Evolutionary conservation across 2,329 filamentous ascomycete genomes (phyloP).

Genomic region (Pseudocercospora eumusae): DNA sequence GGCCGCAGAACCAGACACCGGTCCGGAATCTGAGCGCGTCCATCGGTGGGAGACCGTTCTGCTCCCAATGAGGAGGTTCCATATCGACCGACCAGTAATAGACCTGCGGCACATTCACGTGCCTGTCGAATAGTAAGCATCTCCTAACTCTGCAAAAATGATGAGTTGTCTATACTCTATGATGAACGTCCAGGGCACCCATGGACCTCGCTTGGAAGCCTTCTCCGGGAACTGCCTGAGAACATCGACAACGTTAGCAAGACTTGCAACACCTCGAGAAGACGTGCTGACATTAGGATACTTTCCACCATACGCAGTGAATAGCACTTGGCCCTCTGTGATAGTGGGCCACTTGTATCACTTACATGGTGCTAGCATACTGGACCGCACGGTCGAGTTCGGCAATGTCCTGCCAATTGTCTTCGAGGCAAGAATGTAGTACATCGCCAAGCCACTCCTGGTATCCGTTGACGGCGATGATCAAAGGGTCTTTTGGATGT

Average conservation of each 20-base stretch:
- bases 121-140: slow-evolving; percentile 19
- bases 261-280: not conserved
- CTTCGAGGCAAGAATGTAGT: slow-evolving; percentile 39
- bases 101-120: slow-evolving; percentile 44
- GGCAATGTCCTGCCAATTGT: slow-evolving; percentile 38
- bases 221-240: slow-evolving; percentile 39
- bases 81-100: slow-evolving; percentile 43
- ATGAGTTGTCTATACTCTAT: slow-evolving; percentile 30
- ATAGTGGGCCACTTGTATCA: not conserved
- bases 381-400: slow-evolving; percentile 41
- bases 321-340: not conserved
- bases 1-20: slow-evolving; percentile 42
- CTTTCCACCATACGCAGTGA: not conserved
- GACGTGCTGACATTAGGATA: not conserved
- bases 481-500: slow-evolving; percentile 38
- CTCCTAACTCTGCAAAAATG: not conserved
- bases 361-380: slow-evolving; percentile 36
- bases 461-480: slow-evolving; percentile 41
- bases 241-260: not conserved
- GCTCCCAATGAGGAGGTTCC: slow-evolving; percentile 33
- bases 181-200: slow-evolving; percentile 42
- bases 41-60: slow-evolving; percentile 33
- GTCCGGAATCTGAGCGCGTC: slow-evolving; percentile 40
- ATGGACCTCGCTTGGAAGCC: slow-evolving; percentile 35
- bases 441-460: slow-evolving; percentile 41